Percentiles rank a stretch among this genome's conserved stretches.
Conservation (phyloP, 2,329 filamentous ascomycete genomes). For the Iodosphaeria phyllophila region DNA sequence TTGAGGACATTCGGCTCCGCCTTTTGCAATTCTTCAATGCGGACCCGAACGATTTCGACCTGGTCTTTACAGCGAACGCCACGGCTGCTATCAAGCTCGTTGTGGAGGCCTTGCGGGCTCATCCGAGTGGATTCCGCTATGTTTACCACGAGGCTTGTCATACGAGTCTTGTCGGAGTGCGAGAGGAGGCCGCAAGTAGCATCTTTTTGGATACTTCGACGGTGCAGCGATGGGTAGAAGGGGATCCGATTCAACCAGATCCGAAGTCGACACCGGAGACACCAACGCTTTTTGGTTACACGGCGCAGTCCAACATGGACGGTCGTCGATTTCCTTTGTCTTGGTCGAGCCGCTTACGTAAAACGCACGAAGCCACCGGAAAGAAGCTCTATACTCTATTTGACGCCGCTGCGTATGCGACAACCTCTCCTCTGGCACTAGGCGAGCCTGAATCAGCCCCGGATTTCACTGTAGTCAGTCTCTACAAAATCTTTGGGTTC, state of each 20-base stretch:
- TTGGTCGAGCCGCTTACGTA: constrained; percentile 40
- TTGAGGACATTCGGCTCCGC: constrained; percentile 58
- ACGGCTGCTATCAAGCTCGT: constrained; percentile 45
- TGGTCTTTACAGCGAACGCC: constrained; percentile 47
- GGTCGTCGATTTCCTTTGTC: constrained; percentile 53
- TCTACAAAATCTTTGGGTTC: constrained; percentile 98
- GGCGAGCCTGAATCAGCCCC: constrained; percentile 40
- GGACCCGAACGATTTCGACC: constrained; percentile 62
- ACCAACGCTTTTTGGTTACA: constrained; percentile 56
- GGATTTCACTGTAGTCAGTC: constrained; percentile 74
- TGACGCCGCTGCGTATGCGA: constrained; percentile 67
- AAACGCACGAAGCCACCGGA: constrained; percentile 8
- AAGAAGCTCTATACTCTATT: constrained; percentile 45
- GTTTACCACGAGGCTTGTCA: constrained; percentile 72
- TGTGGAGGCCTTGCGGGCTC: constrained; percentile 54
- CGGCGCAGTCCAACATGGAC: constrained; percentile 87
- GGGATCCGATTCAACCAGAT: constrained; percentile 13
- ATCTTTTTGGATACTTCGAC: constrained; percentile 47
- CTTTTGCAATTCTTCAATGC: constrained; percentile 65
- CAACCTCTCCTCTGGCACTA: constrained; percentile 61
- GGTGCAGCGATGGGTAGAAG: constrained; percentile 45
- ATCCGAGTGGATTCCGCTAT: constrained; percentile 57
- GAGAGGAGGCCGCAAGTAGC: constrained; percentile 49
- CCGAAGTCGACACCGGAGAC: constrained; percentile 8
- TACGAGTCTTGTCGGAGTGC: constrained; percentile 68